Base-by-base conservation (phyloP, 306 rosid genomes). In the Pueraria montana region DNA sequence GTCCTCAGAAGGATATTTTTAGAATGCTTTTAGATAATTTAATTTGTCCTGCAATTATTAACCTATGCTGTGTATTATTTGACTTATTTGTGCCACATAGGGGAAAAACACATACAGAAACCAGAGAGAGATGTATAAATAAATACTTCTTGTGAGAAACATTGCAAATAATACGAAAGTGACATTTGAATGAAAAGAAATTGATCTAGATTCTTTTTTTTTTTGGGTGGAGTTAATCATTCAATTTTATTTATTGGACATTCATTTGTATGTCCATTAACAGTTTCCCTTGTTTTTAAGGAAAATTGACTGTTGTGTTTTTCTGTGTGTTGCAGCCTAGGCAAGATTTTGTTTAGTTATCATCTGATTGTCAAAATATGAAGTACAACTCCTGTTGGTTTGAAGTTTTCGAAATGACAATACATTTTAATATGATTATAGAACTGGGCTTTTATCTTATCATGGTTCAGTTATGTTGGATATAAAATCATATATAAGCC, bases 331-430 rank as follows among this genome's bases (percentile, higher is more conserved):
- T 24, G 48, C 27, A 27, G 38, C 46, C 16, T 34, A 17, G 71
- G 13, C 43, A 34, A 34, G 40, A 32, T 64, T 64, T 63, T 13
- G 70, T 3, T 63, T 63, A 16, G 23, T 63, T 40, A 9, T 66
- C 26, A 40, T 18, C 10, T 67, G 30, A 27, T 27, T 27, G 32
- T 27, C 32, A 27, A 27, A 27, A 27, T 27, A n/a, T 20, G 16
- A 38, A 65, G 49, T 11, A 6, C 13, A 20, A 4, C 30, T 67
- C 30, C 48, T 67, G 40, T 11, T 36, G 14, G 53, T 76, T 20
- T 76, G 56, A 17, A 14, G 38, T n/a, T 74, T 74, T 74, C 20
- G 38, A 76, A 36, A 46, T 76, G 12, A 16, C 43, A 38, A 42
- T 23, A n/a, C 38, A 26, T 18, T 70, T 46, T 27, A 40, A 59